Base-by-base conservation (phyloP, 2,329 filamentous ascomycete genomes). In the Colletotrichum destructivum region DNA sequence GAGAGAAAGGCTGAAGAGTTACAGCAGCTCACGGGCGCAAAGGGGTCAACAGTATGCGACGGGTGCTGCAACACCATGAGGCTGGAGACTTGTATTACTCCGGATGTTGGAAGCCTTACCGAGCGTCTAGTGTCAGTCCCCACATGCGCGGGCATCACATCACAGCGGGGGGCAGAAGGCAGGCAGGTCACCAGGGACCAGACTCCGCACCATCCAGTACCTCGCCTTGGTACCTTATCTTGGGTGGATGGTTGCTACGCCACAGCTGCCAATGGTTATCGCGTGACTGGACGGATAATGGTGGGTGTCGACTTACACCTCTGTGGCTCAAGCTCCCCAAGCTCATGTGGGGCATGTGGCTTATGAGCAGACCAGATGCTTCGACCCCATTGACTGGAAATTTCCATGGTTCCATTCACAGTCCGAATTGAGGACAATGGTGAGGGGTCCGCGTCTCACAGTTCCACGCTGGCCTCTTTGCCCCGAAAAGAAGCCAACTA, bases 401-500 rank as follows among this genome's bases (percentile, higher is more conserved):
- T 54, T 67, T 73, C 67, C 69, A 71, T 54, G 67, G 66, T 73
- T 66, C 71, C 61, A 66, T 71, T 66, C 56, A 54, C 59, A 54
- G 26, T 44, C 35, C 69, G 26, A 64, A 66, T 71, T 62, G 49
- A 71, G 71, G 56, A 46, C 35, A 51, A 66, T 55, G 51, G 60
- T 62, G 65, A 71, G 69, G 69, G 69, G 69, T 65, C 62, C 63
- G 61, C 47, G 71, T 73, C 70, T 69, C 59, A 72, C 65, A 72
- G 63, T 80, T 85, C 82, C 83, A 85, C 82, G 81, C 78, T 85
- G 83, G 83, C 83, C 83, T 85, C 79, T 82, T 84, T 81, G 70
- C 69, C 74, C 51, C 73, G 71, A 69, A 65, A 77, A 78, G 75
- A 76, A 75, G 78, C 71, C 76, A 76, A 74, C 71, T 74, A 75